Percentiles rank a stretch among this genome's conserved stretches.
These are phyloP conservation scores for Boechera stricta DNA, from an alignment of 345 rosid genomes.

Conservation along the genomic window DNA sequence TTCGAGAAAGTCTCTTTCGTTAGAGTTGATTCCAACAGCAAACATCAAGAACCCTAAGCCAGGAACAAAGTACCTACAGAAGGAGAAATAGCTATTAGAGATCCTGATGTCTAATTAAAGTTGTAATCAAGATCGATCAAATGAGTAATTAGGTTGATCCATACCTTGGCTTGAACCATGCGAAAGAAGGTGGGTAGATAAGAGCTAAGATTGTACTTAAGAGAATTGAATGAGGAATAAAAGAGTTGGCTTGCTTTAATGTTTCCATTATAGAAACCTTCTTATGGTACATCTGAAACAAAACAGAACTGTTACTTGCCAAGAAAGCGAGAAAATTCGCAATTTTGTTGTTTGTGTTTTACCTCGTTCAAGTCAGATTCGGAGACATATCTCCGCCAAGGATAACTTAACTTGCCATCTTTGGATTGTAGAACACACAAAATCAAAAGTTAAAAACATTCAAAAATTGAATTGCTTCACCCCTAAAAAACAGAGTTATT, in stretches of 20 bases:
- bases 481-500: conserved; percentile 24
- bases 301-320: conserved; percentile 16
- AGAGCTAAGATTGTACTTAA: conserved; percentile 89
- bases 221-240: conserved; percentile 77
- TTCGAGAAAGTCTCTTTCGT: conserved; percentile 77
- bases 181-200: conserved; percentile 82
- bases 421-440: conserved; percentile 5
- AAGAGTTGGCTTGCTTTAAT: conserved; percentile 74
- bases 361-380: conserved; percentile 56
- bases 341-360: conserved; percentile 13
- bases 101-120: background rate
- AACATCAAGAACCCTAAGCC: conserved; percentile 91
- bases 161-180: conserved; percentile 93
- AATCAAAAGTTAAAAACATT: background rate
- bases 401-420: conserved; percentile 46
- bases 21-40: conserved; percentile 89
- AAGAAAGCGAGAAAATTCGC: background rate
- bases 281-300: conserved; percentile 50
- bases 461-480: background rate
- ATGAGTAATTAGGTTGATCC: background rate
- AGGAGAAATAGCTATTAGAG: background rate
- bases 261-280: conserved; percentile 53
- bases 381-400: conserved; percentile 48
- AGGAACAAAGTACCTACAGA: conserved; percentile 82
- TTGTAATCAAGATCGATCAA: background rate